Conservation (phyloP, 2,329 filamentous ascomycete genomes). For the Fusarium tupiense region DNA sequence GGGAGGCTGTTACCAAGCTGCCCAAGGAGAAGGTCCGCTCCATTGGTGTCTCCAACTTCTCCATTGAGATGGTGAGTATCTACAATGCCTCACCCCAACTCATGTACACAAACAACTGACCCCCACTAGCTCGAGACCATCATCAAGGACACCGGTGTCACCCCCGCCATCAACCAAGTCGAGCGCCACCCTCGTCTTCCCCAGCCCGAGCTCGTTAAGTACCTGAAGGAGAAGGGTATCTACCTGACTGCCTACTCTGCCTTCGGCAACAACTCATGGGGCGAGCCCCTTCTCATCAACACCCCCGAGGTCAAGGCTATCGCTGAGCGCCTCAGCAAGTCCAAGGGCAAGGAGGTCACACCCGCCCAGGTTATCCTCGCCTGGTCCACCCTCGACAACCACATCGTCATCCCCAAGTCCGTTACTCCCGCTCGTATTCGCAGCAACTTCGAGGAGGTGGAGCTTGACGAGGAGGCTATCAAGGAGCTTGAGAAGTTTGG, state of each 20-base stretch:
- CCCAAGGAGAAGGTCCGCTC: slow-evolving; percentile 70
- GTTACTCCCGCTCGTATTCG: slow-evolving; percentile 74
- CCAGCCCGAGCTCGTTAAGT: slow-evolving; percentile 65
- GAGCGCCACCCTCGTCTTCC: slow-evolving; percentile 74
- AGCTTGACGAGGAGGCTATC: slow-evolving; percentile 68
- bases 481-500: slow-evolving; percentile 70
- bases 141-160: slow-evolving; percentile 66
- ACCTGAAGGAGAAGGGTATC: slow-evolving; percentile 70
- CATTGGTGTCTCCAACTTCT: slow-evolving; percentile 80
- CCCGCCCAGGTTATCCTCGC: slow-evolving; percentile 61
- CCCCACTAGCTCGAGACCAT: slow-evolving; percentile 59
- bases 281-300: slow-evolving; percentile 65
- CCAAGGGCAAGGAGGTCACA: slow-evolving; percentile 51
- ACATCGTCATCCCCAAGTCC: slow-evolving; percentile 79
- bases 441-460: slow-evolving; percentile 74
- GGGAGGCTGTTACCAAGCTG: slow-evolving; percentile 64
- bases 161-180: slow-evolving; percentile 73
- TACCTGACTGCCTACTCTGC: slow-evolving; percentile 73
- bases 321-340: slow-evolving; percentile 56
- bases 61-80: slow-evolving; percentile 59
- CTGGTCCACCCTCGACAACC: slow-evolving; percentile 68
- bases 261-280: slow-evolving; percentile 58
- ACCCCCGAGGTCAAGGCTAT: slow-evolving; percentile 64
- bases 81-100: not conserved
- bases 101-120: slow-evolving; percentile 1